Conservation (phyloP, 805 yeast species). For the Yamadazyma kitorensis region DNA sequence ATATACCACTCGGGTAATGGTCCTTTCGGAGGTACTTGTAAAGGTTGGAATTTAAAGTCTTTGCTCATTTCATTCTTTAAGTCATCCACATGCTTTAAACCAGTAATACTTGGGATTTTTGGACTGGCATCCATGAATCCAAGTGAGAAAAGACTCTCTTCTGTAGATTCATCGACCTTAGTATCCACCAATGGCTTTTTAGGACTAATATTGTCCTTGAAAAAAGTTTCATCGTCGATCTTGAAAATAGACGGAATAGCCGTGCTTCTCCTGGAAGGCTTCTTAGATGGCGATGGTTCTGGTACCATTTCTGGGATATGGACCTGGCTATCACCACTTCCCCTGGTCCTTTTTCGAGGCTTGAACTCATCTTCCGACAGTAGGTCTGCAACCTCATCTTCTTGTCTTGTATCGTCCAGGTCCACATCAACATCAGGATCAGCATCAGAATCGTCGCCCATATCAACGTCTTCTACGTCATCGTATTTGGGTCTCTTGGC, state of each 20-base stretch:
- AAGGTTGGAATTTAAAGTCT: slow-evolving; percentile 13
- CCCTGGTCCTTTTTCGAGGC: too few relatives aligned
- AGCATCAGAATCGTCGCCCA: slow-evolving; percentile 1
- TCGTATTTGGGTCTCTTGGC: too few relatives aligned
- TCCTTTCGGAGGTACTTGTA: slow-evolving; percentile 13
- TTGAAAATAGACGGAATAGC: slow-evolving; percentile 5
- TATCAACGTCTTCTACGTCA: slow-evolving; percentile 1
- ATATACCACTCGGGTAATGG: slow-evolving; percentile 15
- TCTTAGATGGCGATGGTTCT: neutral
- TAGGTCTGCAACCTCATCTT: neutral
- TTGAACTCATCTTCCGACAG: neutral
- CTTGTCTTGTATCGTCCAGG: neutral
- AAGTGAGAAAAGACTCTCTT: neutral
- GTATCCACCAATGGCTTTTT: too few relatives aligned
- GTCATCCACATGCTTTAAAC: slow-evolving; percentile 5
- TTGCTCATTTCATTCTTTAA: slow-evolving; percentile 1
- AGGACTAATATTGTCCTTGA: slow-evolving; percentile 16
- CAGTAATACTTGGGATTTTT: slow-evolving; percentile 11
- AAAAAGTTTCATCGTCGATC: slow-evolving; percentile 26
- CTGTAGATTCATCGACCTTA: too few relatives aligned
- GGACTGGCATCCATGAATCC: neutral
- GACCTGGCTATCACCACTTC: neutral
- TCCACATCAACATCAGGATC: neutral
- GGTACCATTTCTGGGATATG: too few relatives aligned
- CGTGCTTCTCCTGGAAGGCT: neutral